phyloP scores from a whole-genome alignment of 106 monocot genomes.

The Allium fistulosum region DNA sequence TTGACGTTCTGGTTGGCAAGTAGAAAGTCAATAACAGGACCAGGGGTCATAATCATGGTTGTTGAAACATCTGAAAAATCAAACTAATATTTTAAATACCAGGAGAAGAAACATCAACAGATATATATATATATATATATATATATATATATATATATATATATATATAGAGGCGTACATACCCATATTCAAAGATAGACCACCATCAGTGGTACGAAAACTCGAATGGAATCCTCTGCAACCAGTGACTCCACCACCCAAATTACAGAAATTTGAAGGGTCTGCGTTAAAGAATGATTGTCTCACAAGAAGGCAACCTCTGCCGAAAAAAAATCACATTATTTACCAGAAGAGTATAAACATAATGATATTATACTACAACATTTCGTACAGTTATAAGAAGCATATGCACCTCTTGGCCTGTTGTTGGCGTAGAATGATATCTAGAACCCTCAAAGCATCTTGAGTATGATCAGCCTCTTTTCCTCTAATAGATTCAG shows the following conservation, averaged over 20 bases:
- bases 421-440: slow-evolving; percentile 65
- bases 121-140: not conserved
- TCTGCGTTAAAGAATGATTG: slow-evolving; percentile 69
- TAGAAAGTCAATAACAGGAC: slow-evolving; percentile 70
- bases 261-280: slow-evolving; percentile 28
- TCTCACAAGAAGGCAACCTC: slow-evolving; percentile 67
- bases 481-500: slow-evolving; percentile 28
- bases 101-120: not conserved
- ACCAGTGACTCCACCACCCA: slow-evolving; percentile 72
- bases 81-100: not conserved
- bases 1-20: slow-evolving; percentile 56
- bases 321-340: slow-evolving; percentile 4
- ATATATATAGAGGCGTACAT: slow-evolving; percentile 3
- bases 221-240: slow-evolving; percentile 68
- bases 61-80: slow-evolving; percentile 65
- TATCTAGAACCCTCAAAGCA: slow-evolving; percentile 60
- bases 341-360: no score
- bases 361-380: no score
- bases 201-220: slow-evolving; percentile 47
- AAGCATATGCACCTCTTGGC: slow-evolving; percentile 49
- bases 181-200: slow-evolving; percentile 82
- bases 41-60: slow-evolving; percentile 66
- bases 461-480: slow-evolving; percentile 42
- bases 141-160: not conserved
- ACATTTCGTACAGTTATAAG: no score